phyloP scores from a whole-genome alignment of 164 flowering plant genomes.

The Echeveria elegans region DNA sequence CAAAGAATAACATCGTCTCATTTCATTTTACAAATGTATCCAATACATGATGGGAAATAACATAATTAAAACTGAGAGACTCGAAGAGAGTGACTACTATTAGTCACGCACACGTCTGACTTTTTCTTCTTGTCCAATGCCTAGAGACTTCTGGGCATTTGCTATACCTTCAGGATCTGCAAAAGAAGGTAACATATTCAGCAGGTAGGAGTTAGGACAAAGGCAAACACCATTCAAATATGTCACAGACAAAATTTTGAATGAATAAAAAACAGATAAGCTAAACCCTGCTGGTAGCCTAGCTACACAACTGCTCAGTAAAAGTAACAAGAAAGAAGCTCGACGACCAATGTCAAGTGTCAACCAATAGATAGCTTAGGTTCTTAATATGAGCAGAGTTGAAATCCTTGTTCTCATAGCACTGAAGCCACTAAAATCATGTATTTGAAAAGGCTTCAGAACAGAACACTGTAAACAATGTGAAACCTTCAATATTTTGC shows the following conservation, averaged over 20 bases:
- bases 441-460: not conserved
- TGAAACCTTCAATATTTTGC: not conserved
- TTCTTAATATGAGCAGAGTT: not conserved
- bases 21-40: not conserved
- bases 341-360: too few relatives aligned
- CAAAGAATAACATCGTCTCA: not conserved
- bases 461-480: not conserved
- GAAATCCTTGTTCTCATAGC: not conserved
- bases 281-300: too few relatives aligned
- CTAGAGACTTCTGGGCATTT: constrained; percentile 85
- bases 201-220: too few relatives aligned
- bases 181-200: constrained; percentile 1
- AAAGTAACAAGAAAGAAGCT: not conserved
- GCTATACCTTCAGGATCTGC: constrained; percentile 89
- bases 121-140: constrained; percentile 85
- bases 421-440: not conserved
- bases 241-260: not conserved
- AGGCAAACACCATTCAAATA: not conserved
- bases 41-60: not conserved
- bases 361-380: too few relatives aligned
- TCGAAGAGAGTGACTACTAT: not conserved
- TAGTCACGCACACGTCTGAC: constrained; percentile 42
- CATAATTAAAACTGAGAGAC: not conserved
- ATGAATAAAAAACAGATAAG: too few relatives aligned
- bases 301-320: too few relatives aligned